Base-by-base conservation (phyloP, 257 asterid species). In the Echium plantagineum region DNA sequence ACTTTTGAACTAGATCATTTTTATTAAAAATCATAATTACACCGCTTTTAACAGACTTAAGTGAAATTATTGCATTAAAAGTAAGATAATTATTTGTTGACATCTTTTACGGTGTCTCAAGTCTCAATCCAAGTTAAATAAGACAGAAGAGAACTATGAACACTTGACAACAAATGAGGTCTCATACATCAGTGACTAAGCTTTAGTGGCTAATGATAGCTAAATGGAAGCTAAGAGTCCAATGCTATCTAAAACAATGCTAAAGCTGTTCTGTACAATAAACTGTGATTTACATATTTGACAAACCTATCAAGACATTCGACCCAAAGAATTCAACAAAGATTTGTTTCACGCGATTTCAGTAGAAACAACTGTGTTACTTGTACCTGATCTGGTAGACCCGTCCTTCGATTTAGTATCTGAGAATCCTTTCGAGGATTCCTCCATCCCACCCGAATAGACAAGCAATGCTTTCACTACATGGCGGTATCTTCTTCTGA, bases 401-500 rank as follows among this genome's bases (percentile, higher is more conserved):
- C 83, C 81, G 15, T 79, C 80, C 72, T 74, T 85, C 2, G 73
- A 55, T 32, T 38, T 57, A 21, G 83, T 67, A 55, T 57, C 32
- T n/a, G 76, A 21, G 12, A 57, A 26, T 65, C 78, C 65, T 53
- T 65, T 67, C 0, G 67, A 10, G 6, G 80, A 73, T 17, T 75
- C 66, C 16, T 80, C 96, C 71, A 75, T 79, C 6, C 77, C 77
- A 0, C 9, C 58, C 0, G 85, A 59, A 65, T 82, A 60, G 57
- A 51, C 13, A 17, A 82, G 55, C 65, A 88, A 58, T 26, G 77
- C 84, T 80, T 84, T 91, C 71, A 88, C 98, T 9, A 91, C 81
- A 22, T 84, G 94, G 30, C 86, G 76, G 69, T 74, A 91, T 69
- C 72, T 81, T 77, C 98, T 82, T 19, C 95, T 79, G 24, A 79